phyloP scores from a whole-genome alignment of 805 yeast species.

The Candida sakaeoensis region DNA sequence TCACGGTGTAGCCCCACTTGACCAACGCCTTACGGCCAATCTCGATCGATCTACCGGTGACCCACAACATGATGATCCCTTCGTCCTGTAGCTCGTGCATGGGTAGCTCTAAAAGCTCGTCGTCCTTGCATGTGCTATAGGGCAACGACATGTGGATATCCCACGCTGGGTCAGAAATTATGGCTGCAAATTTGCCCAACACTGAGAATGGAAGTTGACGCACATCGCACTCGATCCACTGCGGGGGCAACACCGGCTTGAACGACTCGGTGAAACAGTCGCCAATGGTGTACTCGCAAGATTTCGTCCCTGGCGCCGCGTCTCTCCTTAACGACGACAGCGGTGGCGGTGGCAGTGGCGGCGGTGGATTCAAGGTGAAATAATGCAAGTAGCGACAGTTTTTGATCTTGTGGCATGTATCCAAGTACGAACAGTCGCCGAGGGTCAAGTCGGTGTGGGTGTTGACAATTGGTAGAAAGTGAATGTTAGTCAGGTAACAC shows the following conservation, averaged over 20 bases:
- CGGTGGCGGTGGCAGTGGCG: no score
- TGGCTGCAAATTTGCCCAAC: conserved; percentile 76
- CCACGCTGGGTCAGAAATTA: conserved; percentile 96
- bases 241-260: conserved; percentile 51
- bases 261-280: conserved; percentile 38
- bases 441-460: conserved; percentile 62
- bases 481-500: conserved; percentile 24
- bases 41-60: conserved; percentile 91
- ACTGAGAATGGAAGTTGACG: conserved; percentile 63
- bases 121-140: conserved; percentile 73
- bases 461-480: conserved; percentile 26
- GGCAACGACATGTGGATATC: conserved; percentile 87
- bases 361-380: conserved; percentile 43
- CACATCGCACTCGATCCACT: conserved; percentile 87
- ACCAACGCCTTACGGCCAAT: conserved; percentile 72
- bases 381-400: conserved; percentile 83
- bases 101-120: conserved; percentile 64
- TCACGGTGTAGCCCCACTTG: conserved; percentile 78
- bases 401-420: conserved; percentile 85
- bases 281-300: conserved; percentile 45
- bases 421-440: conserved; percentile 92
- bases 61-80: conserved; percentile 86
- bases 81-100: conserved; percentile 72
- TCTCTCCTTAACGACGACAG: neutral
- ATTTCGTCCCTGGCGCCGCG: no score